Base-by-base conservation (phyloP, 768 basidiomycete species). In the Tephrocybe sp. region DNA sequence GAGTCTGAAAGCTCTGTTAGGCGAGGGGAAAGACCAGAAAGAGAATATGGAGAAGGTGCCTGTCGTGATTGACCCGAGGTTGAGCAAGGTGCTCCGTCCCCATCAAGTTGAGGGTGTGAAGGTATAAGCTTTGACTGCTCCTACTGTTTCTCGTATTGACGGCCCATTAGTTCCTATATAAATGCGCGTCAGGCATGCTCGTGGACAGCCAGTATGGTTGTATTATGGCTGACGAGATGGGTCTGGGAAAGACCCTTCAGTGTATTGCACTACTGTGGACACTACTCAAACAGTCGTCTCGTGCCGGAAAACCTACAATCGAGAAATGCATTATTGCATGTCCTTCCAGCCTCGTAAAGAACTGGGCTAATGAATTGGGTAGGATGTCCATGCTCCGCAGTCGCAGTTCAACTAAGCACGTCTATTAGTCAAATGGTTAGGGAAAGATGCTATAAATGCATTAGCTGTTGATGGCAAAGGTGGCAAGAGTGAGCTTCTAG, bases 191-290 rank as follows among this genome's bases (percentile, higher is more conserved):
- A 0, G 97, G 95, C 0, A 89, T 95, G 84, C 68, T 95, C 49
- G 89, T 89, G 33, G 87, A 92, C 39, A 89, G 92, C 60, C 92
- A 96, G 54, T 87, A 85, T 54, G 92, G 91, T 0, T 98, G 96
- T 63, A 99, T 99, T 67, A 98, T 99, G 96, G 96, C 96, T 1
- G 96, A 99, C 62, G 96, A 96, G 69, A 99, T 99, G 96, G 96
- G 96, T 61, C 82, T 98, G 12, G 96, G 92, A 14, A 95, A 97
- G 68, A 96, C 95, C 13, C 76, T 99, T 13, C 97, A 99, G 64
- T 98, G 97, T 64, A 98, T 99, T 54, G 79, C 96, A 2, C 79
- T 99, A 16, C 69, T 99, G 51, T 98, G 95, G 93, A 98, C 96
- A 0, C 68, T 98, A 11, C 71, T 98, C 44, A 97, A 93, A 68